These are phyloP conservation scores for Myochromella boudieri DNA, from an alignment of 768 basidiomycete species.

Conservation along the genomic window DNA sequence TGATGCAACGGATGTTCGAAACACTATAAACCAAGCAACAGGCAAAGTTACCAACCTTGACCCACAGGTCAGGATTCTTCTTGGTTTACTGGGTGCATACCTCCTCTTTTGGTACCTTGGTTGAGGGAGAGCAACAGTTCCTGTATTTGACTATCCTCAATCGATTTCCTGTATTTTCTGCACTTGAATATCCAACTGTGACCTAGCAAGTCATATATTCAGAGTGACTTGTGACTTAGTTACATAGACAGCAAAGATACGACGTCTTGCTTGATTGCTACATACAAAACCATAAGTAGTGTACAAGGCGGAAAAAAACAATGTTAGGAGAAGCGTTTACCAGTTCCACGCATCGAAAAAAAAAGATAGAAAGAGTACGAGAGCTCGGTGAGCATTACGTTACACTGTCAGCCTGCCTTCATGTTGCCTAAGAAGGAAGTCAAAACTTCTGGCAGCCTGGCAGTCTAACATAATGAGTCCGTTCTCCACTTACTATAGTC, in stretches of 20 bases:
- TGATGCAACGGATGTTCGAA: conserved; percentile 32
- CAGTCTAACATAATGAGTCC: conserved; percentile 17
- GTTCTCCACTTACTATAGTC: conserved; percentile 16
- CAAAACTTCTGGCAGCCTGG: conserved; percentile 16
- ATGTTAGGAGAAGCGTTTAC: too few species aligned
- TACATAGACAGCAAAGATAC: too few species aligned
- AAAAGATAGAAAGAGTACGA: neutral
- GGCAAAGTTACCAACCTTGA: conserved; percentile 50
- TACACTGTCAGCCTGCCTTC: conserved; percentile 18
- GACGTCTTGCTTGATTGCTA: too few species aligned
- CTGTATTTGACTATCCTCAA: neutral
- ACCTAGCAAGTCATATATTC: too few species aligned
- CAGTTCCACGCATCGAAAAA: neutral
- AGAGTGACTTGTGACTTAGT: too few species aligned
- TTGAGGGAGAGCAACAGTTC: conserved; percentile 12
- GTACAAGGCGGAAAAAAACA: too few species aligned
- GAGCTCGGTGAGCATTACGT: conserved; percentile 14
- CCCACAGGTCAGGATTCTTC: conserved; percentile 65
- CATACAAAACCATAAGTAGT: too few species aligned
- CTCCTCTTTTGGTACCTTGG: conserved; percentile 54
- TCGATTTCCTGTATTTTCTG: too few species aligned
- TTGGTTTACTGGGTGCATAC: conserved; percentile 66
- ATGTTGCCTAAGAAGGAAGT: conserved; percentile 1
- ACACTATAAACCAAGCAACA: conserved; percentile 31
- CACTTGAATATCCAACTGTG: too few species aligned